These are phyloP conservation scores for Claviceps pazoutovae DNA, from an alignment of 2,329 filamentous ascomycete species.

Conservation along the genomic window DNA sequence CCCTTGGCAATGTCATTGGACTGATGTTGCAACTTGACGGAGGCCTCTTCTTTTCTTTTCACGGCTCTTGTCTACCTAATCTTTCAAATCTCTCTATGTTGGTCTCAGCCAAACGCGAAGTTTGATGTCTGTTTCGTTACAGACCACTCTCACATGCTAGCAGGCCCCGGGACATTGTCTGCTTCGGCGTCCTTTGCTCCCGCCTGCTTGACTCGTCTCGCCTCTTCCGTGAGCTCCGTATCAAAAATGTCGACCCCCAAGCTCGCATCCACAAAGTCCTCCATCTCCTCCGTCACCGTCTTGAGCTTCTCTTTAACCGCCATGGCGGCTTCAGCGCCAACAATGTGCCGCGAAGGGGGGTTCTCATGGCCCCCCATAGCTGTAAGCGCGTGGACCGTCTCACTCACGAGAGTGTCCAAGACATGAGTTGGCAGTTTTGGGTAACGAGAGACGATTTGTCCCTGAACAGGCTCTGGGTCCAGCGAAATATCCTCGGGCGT, in stretches of 20 bases:
- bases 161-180: neutral
- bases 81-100: too few relatives aligned
- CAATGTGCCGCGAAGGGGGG: slow-evolving; percentile 84
- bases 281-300: slow-evolving; percentile 88
- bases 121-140: neutral
- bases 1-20: too few relatives aligned
- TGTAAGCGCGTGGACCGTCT: slow-evolving; percentile 81
- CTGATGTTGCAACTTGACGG: too few relatives aligned
- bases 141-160: neutral
- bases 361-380: slow-evolving; percentile 94
- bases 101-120: too few relatives aligned
- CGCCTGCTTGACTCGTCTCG: slow-evolving; percentile 24
- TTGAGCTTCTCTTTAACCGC: slow-evolving; percentile 93
- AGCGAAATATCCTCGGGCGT: slow-evolving; percentile 19
- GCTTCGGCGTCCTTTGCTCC: slow-evolving; percentile 13
- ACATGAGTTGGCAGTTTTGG: slow-evolving; percentile 55
- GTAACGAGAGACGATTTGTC: slow-evolving; percentile 51
- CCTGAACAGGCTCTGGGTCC: slow-evolving; percentile 20
- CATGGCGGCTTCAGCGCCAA: slow-evolving; percentile 74
- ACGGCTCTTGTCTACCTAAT: too few relatives aligned
- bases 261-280: slow-evolving; percentile 89
- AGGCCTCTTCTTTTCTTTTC: too few relatives aligned
- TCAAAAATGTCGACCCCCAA: slow-evolving; percentile 66
- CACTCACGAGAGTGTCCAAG: slow-evolving; percentile 62
- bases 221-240: slow-evolving; percentile 39